Evolutionary conservation across 805 yeast species (phyloP).

Genomic region (Candida palmyrensis): DNA sequence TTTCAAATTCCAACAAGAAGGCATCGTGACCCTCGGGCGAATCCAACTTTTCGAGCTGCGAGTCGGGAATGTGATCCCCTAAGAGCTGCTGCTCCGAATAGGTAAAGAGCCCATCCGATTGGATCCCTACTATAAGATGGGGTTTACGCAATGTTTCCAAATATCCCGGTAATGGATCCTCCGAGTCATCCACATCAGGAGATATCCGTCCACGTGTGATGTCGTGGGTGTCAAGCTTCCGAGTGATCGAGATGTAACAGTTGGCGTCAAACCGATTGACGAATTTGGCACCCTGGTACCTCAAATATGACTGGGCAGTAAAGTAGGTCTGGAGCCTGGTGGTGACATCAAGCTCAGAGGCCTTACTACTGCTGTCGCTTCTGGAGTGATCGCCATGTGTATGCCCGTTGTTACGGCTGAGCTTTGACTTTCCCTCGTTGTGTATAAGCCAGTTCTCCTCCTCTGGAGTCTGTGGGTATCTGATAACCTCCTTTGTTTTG

Average conservation of each 20-base stretch:
- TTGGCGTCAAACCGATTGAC: conserved; percentile 90
- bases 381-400: conserved; percentile 7
- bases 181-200: conserved; percentile 5
- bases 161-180: conserved; percentile 43
- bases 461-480: conserved; percentile 43
- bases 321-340: conserved; percentile 73
- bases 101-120: conserved; percentile 90
- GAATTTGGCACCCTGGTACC: conserved; percentile 93
- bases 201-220: conserved; percentile 64
- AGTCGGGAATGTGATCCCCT: conserved; percentile 68
- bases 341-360: too few species aligned
- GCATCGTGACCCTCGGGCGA: conserved; percentile 99
- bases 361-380: conserved; percentile 17
- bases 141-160: conserved; percentile 64
- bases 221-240: conserved; percentile 94
- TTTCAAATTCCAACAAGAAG: conserved; percentile 81
- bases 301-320: conserved; percentile 90
- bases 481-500: conserved; percentile 17
- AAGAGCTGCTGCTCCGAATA: conserved; percentile 84
- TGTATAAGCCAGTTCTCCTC: conserved; percentile 83
- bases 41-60: conserved; percentile 63
- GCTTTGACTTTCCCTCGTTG: conserved; percentile 63
- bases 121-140: conserved; percentile 79
- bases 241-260: conserved; percentile 89
- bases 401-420: conserved; percentile 3